A percentile compares a stretch with the other conserved stretches of the same genome.
Evolutionary conservation across 2,329 filamentous ascomycete species (phyloP).

Genomic region (Beauveria sp.): DNA sequence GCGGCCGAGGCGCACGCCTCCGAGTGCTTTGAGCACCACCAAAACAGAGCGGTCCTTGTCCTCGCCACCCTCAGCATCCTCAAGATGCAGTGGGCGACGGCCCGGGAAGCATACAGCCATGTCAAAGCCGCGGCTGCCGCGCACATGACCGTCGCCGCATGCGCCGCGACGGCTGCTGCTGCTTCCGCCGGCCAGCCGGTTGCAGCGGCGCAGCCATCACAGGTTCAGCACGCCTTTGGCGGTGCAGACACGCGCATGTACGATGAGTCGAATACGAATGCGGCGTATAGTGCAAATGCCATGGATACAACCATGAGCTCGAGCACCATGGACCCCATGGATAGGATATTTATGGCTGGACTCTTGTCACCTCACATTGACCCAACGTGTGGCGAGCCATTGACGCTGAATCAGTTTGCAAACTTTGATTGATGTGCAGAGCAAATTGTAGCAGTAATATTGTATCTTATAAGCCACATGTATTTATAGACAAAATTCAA

Average conservation of each 20-base stretch:
- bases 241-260: neutral
- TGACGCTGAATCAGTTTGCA: neutral
- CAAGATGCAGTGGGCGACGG: neutral
- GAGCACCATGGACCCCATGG: neutral
- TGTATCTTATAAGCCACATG: too few species aligned
- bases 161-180: neutral
- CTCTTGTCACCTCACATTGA: neutral
- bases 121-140: neutral
- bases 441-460: neutral
- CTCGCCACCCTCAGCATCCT: neutral
- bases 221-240: neutral
- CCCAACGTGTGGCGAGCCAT: neutral
- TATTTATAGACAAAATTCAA: too few species aligned
- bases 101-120: neutral
- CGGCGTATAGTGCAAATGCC: neutral
- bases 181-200: neutral
- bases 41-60: neutral
- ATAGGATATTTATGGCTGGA: neutral
- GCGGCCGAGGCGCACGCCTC: neutral
- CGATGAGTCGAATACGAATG: neutral
- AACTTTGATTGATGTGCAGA: neutral
- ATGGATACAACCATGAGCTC: neutral
- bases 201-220: too few species aligned
- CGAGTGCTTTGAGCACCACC: conserved; percentile 1
- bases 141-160: neutral